phyloP scores from a whole-genome alignment of 371 early-diverging fungal species.

The Fennellomyces sp. region DNA sequence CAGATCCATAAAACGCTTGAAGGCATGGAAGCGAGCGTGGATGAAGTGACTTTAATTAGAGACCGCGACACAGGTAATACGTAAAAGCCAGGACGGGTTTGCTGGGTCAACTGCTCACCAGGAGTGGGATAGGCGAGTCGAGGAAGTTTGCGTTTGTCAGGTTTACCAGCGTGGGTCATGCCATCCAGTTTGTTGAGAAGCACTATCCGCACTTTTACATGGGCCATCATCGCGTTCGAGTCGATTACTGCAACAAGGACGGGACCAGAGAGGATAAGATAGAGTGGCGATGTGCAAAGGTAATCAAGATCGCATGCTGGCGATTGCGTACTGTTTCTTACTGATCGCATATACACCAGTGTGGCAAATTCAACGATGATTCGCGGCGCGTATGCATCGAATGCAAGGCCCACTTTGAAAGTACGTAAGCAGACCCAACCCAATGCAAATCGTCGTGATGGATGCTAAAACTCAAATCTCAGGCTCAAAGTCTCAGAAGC shows the following conservation, averaged over 20 bases:
- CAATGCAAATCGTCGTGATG: neutral
- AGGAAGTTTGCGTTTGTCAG: slow-evolving; percentile 68
- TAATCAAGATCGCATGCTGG: no score
- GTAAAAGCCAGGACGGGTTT: neutral
- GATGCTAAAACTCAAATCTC: neutral
- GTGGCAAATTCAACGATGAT: slow-evolving; percentile 38
- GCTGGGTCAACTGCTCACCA: neutral
- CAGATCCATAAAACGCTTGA: slow-evolving; percentile 34
- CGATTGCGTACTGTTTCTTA: no score
- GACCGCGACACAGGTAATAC: slow-evolving; percentile 54
- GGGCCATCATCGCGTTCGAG: slow-evolving; percentile 47
- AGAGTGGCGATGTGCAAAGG: slow-evolving; percentile 61
- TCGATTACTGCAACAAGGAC: slow-evolving; percentile 58
- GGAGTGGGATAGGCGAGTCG: slow-evolving; percentile 48
- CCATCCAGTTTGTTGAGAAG: slow-evolving; percentile 61
- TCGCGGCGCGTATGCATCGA: slow-evolving; percentile 42
- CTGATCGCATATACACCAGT: slow-evolving; percentile 17
- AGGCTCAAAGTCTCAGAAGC: slow-evolving; percentile 29
- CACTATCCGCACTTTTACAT: slow-evolving; percentile 47
- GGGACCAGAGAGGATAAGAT: slow-evolving; percentile 35
- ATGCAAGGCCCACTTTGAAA: slow-evolving; percentile 33
- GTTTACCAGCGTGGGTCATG: slow-evolving; percentile 67
- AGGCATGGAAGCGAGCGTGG: slow-evolving; percentile 30
- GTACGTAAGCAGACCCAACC: no score
- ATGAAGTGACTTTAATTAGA: slow-evolving; percentile 46